Conservation (phyloP, 2,329 filamentous ascomycete species). For the Trichoderma semiorbis region DNA sequence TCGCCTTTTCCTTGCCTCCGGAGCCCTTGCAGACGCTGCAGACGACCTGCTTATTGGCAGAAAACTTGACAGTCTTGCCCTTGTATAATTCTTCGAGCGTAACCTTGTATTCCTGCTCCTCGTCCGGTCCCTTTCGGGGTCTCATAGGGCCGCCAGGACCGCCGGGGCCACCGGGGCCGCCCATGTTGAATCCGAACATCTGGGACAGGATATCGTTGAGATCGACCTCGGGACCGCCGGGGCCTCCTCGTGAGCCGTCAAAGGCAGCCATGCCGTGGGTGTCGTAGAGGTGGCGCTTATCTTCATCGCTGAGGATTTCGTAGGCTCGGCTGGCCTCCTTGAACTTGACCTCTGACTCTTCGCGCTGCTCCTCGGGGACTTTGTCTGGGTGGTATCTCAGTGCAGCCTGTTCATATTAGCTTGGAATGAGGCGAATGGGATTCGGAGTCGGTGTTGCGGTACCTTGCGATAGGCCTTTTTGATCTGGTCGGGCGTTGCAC, state of each 20-base stretch:
- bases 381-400: conserved; percentile 93
- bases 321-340: conserved; percentile 92
- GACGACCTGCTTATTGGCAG: conserved; percentile 89
- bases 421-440: neutral
- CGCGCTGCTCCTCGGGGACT: conserved; percentile 79
- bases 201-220: conserved; percentile 89
- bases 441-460: conserved; percentile 20
- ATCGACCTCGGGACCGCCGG: conserved; percentile 69
- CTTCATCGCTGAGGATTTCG: conserved; percentile 94
- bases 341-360: conserved; percentile 85
- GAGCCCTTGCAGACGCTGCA: conserved; percentile 84
- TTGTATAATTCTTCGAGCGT: conserved; percentile 95
- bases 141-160: conserved; percentile 46
- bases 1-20: conserved; percentile 89
- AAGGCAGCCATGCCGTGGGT: conserved; percentile 95
- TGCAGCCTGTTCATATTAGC: conserved; percentile 62
- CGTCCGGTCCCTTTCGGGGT: conserved; percentile 71
- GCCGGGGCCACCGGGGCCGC: conserved; percentile 51
- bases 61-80: conserved; percentile 96
- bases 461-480: conserved; percentile 97
- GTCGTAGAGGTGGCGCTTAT: conserved; percentile 90
- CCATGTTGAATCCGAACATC: conserved; percentile 81
- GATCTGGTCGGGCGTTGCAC: conserved; percentile 74
- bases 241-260: conserved; percentile 64
- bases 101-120: conserved; percentile 89